These are phyloP conservation scores for Fomes fomentarius DNA, from an alignment of 1,284 basidiomycete genomes.

Conservation along the genomic window DNA sequence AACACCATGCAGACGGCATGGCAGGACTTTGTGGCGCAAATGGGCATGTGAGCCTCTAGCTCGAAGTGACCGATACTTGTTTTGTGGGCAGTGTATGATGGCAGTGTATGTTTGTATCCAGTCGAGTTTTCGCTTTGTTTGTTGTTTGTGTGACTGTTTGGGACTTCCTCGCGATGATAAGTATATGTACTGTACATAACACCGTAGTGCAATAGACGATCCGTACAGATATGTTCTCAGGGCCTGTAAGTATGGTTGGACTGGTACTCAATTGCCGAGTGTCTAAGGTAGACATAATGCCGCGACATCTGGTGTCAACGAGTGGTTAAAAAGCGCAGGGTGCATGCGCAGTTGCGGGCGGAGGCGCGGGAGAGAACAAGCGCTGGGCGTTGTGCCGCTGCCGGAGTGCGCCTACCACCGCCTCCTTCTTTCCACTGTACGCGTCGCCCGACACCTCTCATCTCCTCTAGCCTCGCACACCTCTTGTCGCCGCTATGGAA, in stretches of 20 bases:
- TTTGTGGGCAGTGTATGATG: background rate
- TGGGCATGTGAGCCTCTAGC: slow-evolving; percentile 37
- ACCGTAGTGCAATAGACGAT: background rate
- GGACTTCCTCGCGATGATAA: background rate
- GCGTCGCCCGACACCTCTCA: background rate
- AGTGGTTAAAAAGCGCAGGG: too few relatives aligned
- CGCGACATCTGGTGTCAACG: too few relatives aligned
- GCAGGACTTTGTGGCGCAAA: slow-evolving; percentile 44
- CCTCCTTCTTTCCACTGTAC: background rate
- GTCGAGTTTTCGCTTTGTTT: background rate
- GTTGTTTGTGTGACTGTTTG: background rate
- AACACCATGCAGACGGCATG: slow-evolving; percentile 39
- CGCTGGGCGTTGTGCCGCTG: background rate
- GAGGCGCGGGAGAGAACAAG: too few relatives aligned
- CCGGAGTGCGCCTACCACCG: background rate
- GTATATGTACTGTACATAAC: background rate
- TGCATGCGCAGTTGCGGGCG: too few relatives aligned
- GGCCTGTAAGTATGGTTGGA: too few relatives aligned
- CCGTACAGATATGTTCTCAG: too few relatives aligned
- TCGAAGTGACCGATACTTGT: too few relatives aligned
- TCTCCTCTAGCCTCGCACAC: background rate
- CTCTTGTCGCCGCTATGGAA: slow-evolving; percentile 59
- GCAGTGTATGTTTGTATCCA: background rate
- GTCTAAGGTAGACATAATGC: too few relatives aligned
- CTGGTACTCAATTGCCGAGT: too few relatives aligned